These are phyloP conservation scores for Starmerella khaoyaiensis DNA, from an alignment of 805 yeast genomes.

Conservation along the genomic window DNA sequence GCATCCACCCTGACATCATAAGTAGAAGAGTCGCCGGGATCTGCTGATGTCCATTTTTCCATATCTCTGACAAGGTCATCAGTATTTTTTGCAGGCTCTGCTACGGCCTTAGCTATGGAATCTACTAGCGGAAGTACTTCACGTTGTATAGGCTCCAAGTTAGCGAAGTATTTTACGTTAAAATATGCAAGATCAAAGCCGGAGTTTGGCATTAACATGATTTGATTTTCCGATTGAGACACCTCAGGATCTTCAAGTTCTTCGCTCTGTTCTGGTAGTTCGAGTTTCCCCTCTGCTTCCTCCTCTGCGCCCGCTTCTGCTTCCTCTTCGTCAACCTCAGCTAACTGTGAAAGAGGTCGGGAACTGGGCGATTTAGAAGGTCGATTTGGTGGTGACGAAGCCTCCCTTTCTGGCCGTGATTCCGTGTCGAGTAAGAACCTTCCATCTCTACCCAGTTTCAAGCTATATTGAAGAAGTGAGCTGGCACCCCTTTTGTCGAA, in stretches of 20 bases:
- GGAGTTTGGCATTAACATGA: no score
- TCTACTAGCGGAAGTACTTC: slow-evolving; percentile 14
- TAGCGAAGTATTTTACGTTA: slow-evolving; percentile 21
- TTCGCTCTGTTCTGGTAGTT: not conserved
- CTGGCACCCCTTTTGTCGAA: slow-evolving; percentile 35
- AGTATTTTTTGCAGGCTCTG: slow-evolving; percentile 18
- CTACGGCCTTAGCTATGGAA: slow-evolving; percentile 11
- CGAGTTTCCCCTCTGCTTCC: not conserved
- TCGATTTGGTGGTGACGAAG: no score
- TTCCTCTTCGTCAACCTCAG: slow-evolving; percentile 18
- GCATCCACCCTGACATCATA: slow-evolving; percentile 1
- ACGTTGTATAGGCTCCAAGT: slow-evolving; percentile 17
- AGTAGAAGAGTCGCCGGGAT: slow-evolving; percentile 10
- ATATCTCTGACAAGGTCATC: slow-evolving; percentile 13
- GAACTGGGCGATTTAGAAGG: no score
- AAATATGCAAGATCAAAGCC: slow-evolving; percentile 12
- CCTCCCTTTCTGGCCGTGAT: no score
- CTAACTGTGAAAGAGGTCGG: slow-evolving; percentile 2
- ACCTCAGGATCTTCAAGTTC: not conserved
- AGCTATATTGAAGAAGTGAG: slow-evolving; percentile 36
- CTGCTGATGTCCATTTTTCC: slow-evolving; percentile 18
- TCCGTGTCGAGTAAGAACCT: slow-evolving; percentile 54
- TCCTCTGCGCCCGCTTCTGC: slow-evolving; percentile 29
- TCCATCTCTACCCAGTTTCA: slow-evolving; percentile 38
- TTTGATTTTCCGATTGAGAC: no score